Percentiles rank a stretch among this genome's conserved stretches.
Evolutionary conservation across 1,139 yeast genomes (phyloP).

Genomic region (Scheffersomyces segobiensis): DNA sequence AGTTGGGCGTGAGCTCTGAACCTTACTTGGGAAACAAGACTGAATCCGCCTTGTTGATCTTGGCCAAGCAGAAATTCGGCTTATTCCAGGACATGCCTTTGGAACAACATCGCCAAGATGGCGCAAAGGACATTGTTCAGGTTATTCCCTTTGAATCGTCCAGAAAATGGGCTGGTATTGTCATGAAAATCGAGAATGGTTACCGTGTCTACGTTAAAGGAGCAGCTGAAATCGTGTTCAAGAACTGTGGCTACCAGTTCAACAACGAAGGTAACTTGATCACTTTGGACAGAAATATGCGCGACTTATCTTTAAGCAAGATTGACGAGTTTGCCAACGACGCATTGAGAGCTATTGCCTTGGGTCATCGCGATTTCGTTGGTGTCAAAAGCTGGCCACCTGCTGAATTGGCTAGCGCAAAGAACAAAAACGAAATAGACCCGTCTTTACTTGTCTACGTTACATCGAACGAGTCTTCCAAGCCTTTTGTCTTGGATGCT

Average conservation of each 20-base stretch:
- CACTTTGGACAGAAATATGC: slow-evolving; percentile 27
- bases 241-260: slow-evolving; percentile 50
- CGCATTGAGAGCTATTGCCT: slow-evolving; percentile 82
- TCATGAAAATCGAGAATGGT: slow-evolving; percentile 50
- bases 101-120: slow-evolving; percentile 38
- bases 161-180: slow-evolving; percentile 89
- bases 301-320: slow-evolving; percentile 39
- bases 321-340: slow-evolving; percentile 69
- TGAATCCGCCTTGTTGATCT: slow-evolving; percentile 79
- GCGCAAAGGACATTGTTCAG: slow-evolving; percentile 53
- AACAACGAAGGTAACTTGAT: slow-evolving; percentile 29
- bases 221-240: slow-evolving; percentile 86
- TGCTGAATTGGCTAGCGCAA: slow-evolving; percentile 28
- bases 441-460: slow-evolving; percentile 44
- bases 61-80: slow-evolving; percentile 61
- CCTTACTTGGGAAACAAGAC: slow-evolving; percentile 90
- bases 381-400: slow-evolving; percentile 67
- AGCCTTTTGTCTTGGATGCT: slow-evolving; percentile 55
- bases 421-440: slow-evolving; percentile 43
- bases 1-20: slow-evolving; percentile 39
- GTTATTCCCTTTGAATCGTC: slow-evolving; percentile 89
- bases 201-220: slow-evolving; percentile 81
- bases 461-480: slow-evolving; percentile 26
- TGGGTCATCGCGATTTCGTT: slow-evolving; percentile 73
- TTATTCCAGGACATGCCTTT: slow-evolving; percentile 41